Percentiles rank a stretch among this genome's conserved stretches.
Evolutionary conservation across 1,284 basidiomycete species (phyloP).

Genomic region (Sparassis latifolia): DNA sequence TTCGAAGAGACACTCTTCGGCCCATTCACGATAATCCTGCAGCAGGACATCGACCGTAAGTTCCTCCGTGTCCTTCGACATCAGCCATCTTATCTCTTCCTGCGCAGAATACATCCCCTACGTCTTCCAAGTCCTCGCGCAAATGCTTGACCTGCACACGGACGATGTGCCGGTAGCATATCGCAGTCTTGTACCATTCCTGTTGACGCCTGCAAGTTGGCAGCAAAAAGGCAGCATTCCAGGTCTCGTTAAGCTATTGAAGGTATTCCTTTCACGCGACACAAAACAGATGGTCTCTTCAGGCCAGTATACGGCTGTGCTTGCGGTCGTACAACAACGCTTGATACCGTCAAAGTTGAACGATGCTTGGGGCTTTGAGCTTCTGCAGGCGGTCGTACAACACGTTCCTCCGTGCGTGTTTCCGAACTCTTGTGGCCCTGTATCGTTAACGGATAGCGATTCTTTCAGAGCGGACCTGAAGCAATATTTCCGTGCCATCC

Average conservation of each 20-base stretch:
- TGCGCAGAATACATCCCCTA: conserved; percentile 90
- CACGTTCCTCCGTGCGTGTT: conserved; percentile 66
- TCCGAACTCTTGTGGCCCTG: background rate
- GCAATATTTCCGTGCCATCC: conserved; percentile 71
- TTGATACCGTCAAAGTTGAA: conserved; percentile 86
- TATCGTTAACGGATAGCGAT: background rate
- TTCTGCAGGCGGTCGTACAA: conserved; percentile 75
- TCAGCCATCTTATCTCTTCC: background rate
- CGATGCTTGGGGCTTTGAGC: conserved; percentile 88
- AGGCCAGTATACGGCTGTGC: conserved; percentile 72
- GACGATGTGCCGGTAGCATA: conserved; percentile 72
- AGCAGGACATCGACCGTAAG: conserved; percentile 88
- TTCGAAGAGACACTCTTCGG: conserved; percentile 86
- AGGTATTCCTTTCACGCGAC: conserved; percentile 79
- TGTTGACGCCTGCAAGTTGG: conserved; percentile 88
- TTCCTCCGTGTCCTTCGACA: conserved; percentile 6
- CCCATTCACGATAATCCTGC: conserved; percentile 84
- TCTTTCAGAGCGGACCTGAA: conserved; percentile 53
- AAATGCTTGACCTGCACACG: conserved; percentile 87
- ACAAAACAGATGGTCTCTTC: conserved; percentile 61
- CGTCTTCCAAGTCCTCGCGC: conserved; percentile 94
- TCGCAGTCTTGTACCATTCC: conserved; percentile 71
- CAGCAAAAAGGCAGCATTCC: conserved; percentile 95
- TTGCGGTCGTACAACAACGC: conserved; percentile 89
- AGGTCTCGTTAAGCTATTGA: conserved; percentile 84